Conservation (phyloP, 345 rosid species). For the Carallia pectinifolia region DNA sequence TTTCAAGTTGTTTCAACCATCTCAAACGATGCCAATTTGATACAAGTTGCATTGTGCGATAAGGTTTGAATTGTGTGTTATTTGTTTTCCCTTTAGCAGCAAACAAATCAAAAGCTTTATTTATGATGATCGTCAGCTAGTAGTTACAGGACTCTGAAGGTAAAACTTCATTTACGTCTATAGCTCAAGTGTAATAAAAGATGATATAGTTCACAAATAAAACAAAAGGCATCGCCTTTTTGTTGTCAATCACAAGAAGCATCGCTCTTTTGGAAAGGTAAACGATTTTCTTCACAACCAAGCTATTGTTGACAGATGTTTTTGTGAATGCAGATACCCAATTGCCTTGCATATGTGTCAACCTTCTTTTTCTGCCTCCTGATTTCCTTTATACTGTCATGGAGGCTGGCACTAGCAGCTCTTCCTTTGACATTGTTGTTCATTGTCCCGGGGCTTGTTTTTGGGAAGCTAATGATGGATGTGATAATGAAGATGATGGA, state of each 20-base stretch:
- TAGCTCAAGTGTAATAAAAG: neutral
- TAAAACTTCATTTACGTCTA: too few species aligned
- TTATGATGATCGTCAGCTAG: too few species aligned
- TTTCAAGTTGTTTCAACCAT: slow-evolving; percentile 59
- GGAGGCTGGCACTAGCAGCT: slow-evolving; percentile 58
- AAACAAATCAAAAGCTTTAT: neutral
- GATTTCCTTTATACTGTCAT: slow-evolving; percentile 46
- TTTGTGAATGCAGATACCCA: slow-evolving; percentile 46
- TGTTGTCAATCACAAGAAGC: neutral
- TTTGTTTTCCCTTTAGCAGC: neutral
- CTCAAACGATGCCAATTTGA: slow-evolving; percentile 59
- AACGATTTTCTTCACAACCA: neutral
- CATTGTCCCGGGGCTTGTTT: slow-evolving; percentile 52
- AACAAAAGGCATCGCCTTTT: neutral
- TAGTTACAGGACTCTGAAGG: too few species aligned
- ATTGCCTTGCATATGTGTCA: slow-evolving; percentile 50
- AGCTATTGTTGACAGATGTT: neutral
- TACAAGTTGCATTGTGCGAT: slow-evolving; percentile 65
- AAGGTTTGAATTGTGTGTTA: slow-evolving; percentile 36
- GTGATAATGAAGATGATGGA: slow-evolving; percentile 54
- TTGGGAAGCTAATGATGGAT: slow-evolving; percentile 69
- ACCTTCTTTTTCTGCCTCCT: slow-evolving; percentile 56
- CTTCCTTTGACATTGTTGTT: slow-evolving; percentile 55
- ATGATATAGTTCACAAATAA: neutral
- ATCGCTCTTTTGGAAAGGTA: too few species aligned